These are phyloP conservation scores for Pseudozyma sp. DNA, from an alignment of 1,284 basidiomycete species.

Conservation along the genomic window DNA sequence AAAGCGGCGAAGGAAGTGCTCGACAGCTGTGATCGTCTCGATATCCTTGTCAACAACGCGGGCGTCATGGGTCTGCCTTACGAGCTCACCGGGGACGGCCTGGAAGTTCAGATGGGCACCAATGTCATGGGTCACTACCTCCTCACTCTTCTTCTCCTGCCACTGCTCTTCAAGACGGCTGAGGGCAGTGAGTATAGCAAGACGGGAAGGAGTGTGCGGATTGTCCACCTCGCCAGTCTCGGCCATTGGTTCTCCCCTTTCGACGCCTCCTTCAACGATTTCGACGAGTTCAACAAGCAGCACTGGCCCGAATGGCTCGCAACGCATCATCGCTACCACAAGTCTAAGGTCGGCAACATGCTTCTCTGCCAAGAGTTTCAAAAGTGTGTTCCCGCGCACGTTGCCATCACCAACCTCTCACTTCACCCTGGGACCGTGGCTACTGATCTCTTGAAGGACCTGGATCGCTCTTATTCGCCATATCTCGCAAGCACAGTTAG, in stretches of 20 bases:
- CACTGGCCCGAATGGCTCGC: not conserved
- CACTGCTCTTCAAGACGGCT: not conserved
- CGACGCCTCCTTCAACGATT: not conserved
- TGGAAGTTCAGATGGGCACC: constrained; percentile 7
- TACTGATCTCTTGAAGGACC: not conserved
- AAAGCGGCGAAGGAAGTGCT: not conserved
- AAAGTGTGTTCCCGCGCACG: not conserved
- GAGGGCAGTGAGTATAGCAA: not conserved
- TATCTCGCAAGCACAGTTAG: not conserved
- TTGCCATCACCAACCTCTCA: not conserved
- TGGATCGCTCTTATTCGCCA: not conserved
- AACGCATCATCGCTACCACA: not conserved
- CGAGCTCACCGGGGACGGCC: not conserved
- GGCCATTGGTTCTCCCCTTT: not conserved
- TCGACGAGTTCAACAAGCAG: constrained; percentile 1
- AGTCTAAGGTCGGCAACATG: constrained; percentile 1
- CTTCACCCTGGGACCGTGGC: not conserved
- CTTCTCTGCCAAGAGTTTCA: constrained; percentile 8
- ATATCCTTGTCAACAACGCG: constrained; percentile 2
- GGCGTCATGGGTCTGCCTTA: not conserved
- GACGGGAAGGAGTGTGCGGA: not conserved
- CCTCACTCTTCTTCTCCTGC: constrained; percentile 1
- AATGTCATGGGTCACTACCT: constrained; percentile 5
- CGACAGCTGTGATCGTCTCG: not conserved
- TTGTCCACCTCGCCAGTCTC: not conserved